These are phyloP conservation scores for Agapanthus africanus DNA, from an alignment of 106 monocot species.

Conservation along the genomic window DNA sequence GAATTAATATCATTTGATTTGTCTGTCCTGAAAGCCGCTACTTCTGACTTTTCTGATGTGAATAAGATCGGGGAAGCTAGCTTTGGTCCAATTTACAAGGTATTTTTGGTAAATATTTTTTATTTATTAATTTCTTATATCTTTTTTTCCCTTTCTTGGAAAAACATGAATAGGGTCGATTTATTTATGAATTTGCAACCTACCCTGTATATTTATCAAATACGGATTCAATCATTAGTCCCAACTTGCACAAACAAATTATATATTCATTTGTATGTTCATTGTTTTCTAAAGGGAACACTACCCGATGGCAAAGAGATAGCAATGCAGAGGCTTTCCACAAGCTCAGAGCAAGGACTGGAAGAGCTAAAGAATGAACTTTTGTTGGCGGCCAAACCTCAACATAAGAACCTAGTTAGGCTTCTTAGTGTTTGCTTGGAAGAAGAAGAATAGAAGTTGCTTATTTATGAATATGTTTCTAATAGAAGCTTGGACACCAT, in stretches of 20 bases:
- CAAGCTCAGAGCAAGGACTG: slow-evolving; percentile 1
- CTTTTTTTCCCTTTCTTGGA: neutral
- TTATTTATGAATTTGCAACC: too few relatives aligned
- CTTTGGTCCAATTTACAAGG: slow-evolving; percentile 4
- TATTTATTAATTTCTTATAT: neutral
- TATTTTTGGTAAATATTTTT: neutral
- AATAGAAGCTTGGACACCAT: slow-evolving; percentile 16
- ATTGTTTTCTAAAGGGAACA: slow-evolving; percentile 1
- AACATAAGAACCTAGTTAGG: slow-evolving; percentile 18
- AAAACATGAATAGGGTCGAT: too few relatives aligned
- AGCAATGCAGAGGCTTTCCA: slow-evolving; percentile 17
- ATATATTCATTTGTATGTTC: too few relatives aligned
- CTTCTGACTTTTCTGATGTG: neutral
- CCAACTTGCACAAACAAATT: too few relatives aligned
- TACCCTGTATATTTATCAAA: too few relatives aligned
- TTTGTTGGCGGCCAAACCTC: slow-evolving; percentile 10
- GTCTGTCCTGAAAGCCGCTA: neutral
- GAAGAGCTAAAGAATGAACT: slow-evolving; percentile 15
- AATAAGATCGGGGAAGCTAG: neutral
- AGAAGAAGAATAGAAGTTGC: slow-evolving; percentile 8
- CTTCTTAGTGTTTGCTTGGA: slow-evolving; percentile 12
- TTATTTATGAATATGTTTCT: slow-evolving; percentile 14
- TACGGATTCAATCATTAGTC: neutral
- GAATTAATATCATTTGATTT: neutral
- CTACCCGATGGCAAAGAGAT: slow-evolving; percentile 7